phyloP scores from a whole-genome alignment of 2,329 filamentous ascomycete species.

The Ramularia endophylla region DNA sequence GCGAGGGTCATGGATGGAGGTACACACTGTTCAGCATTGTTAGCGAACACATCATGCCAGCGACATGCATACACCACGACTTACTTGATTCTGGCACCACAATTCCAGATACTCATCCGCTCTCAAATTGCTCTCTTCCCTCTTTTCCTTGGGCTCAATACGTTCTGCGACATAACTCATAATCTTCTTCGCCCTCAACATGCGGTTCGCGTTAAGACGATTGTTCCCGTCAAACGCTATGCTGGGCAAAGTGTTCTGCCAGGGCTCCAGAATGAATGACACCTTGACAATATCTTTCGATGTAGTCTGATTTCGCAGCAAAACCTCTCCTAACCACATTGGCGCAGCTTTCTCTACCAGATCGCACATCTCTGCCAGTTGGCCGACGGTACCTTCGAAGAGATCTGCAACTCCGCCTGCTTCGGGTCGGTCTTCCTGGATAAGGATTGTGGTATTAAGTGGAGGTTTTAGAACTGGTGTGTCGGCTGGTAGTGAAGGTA shows the following conservation, averaged over 20 bases:
- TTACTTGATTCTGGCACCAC: conserved; percentile 87
- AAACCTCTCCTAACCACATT: conserved; percentile 84
- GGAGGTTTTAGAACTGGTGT: conserved; percentile 72
- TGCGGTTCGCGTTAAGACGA: conserved; percentile 89
- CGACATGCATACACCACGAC: conserved; percentile 30
- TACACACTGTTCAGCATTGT: conserved; percentile 46
- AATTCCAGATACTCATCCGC: conserved; percentile 93
- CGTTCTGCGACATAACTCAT: conserved; percentile 86
- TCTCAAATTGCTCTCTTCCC: conserved; percentile 45
- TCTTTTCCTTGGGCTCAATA: conserved; percentile 61
- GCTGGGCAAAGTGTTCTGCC: conserved; percentile 63
- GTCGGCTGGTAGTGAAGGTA: conserved; percentile 64
- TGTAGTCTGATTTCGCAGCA: conserved; percentile 74
- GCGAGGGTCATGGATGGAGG: conserved; percentile 86
- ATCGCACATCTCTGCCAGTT: conserved; percentile 70
- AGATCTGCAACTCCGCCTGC: conserved; percentile 69
- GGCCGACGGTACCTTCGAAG: conserved; percentile 81
- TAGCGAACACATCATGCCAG: conserved; percentile 33
- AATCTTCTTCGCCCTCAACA: conserved; percentile 94
- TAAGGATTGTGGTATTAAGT: conserved; percentile 55
- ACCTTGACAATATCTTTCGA: conserved; percentile 92
- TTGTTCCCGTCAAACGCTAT: conserved; percentile 78
- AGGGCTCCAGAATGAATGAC: conserved; percentile 86
- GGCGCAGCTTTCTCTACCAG: conserved; percentile 80
- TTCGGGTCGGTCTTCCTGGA: conserved; percentile 60